Evolutionary conservation across 257 asterid species (phyloP).

Genomic region (Knoxia roxburghii): DNA sequence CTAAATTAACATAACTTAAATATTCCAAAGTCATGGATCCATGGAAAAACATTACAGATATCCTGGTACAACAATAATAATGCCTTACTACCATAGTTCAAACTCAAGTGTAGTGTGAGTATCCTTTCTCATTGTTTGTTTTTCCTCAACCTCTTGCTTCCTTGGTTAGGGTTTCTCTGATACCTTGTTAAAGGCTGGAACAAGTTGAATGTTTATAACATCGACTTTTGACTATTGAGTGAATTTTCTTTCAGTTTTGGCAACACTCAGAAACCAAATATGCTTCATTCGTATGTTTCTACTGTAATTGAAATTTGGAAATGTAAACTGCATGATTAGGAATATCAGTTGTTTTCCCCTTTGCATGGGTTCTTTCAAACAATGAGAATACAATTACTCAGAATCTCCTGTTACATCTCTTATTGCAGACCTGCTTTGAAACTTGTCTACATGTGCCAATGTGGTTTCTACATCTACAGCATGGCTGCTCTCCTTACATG

Average conservation of each 20-base stretch:
- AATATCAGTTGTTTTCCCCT: background rate
- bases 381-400: constrained; percentile 10
- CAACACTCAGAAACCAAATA: too few relatives aligned
- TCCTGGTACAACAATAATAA: background rate
- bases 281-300: constrained; percentile 10
- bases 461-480: constrained; percentile 85
- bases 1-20: background rate
- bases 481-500: constrained; percentile 77
- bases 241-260: too few relatives aligned
- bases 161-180: background rate
- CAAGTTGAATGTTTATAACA: background rate
- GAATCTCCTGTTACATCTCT: constrained; percentile 13
- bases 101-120: background rate
- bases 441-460: constrained; percentile 84
- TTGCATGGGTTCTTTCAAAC: background rate
- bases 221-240: background rate
- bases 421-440: constrained; percentile 54
- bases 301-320: too few relatives aligned
- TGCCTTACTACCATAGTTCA: background rate
- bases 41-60: background rate
- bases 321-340: background rate
- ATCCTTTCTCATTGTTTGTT: background rate
- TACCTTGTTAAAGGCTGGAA: background rate
- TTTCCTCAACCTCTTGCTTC: background rate
- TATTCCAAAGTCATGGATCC: background rate